These are phyloP conservation scores for Homolaphlyctis polyrhiza DNA, from an alignment of 371 early-diverging fungal species.

Conservation along the genomic window DNA sequence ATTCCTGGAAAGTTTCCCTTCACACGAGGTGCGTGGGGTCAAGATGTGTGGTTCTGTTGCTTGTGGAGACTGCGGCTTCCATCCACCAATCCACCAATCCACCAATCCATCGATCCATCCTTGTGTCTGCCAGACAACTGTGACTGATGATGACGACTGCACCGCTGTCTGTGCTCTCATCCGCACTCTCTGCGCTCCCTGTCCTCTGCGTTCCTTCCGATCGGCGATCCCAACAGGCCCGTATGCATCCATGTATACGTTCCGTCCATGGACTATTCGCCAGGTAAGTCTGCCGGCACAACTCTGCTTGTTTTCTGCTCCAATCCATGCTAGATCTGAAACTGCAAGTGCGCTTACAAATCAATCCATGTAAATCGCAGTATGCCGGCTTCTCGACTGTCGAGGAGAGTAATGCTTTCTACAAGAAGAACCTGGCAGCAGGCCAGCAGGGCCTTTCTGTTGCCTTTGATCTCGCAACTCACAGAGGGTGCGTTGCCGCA, in stretches of 20 bases:
- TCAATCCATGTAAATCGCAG: constrained; percentile 18
- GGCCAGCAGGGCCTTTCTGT: constrained; percentile 83
- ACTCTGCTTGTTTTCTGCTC: not conserved
- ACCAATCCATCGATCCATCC: too few species aligned
- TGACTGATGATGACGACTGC: too few species aligned
- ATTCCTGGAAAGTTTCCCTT: constrained; percentile 78
- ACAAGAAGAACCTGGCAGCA: constrained; percentile 77
- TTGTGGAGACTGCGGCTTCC: too few species aligned
- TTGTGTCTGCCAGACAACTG: too few species aligned
- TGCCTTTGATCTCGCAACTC: constrained; percentile 84
- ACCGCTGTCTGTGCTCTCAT: too few species aligned
- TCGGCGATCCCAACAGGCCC: constrained; percentile 42
- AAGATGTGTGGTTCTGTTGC: too few species aligned
- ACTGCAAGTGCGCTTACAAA: not conserved
- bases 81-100: too few species aligned
- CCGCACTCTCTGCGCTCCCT: too few species aligned
- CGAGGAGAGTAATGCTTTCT: constrained; percentile 79
- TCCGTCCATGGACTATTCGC: constrained; percentile 79
- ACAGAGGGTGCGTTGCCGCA: constrained; percentile 56
- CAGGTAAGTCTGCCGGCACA: constrained; percentile 36
- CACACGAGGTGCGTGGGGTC: constrained; percentile 60
- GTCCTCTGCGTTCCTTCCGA: too few species aligned
- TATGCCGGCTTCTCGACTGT: constrained; percentile 89
- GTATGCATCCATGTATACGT: constrained; percentile 85
- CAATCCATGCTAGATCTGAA: not conserved